Evolutionary conservation across 2,329 filamentous ascomycete species (phyloP).

Genomic region (Diaporthe australafricana): DNA sequence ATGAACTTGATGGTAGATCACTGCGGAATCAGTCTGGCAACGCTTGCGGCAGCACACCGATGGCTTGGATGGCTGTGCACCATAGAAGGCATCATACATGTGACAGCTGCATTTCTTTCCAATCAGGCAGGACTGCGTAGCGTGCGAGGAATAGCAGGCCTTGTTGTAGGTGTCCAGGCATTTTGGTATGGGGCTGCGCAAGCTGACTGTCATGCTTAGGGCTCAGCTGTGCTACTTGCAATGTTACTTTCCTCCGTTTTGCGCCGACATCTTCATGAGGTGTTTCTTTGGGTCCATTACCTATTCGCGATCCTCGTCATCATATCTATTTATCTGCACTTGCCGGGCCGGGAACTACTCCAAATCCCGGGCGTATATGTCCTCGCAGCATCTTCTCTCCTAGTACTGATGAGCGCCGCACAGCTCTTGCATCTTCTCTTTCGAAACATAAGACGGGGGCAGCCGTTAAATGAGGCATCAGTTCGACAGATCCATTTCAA

Average conservation of each 20-base stretch:
- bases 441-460: not conserved
- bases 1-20: not conserved
- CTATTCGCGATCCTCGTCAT: too few species aligned
- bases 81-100: not conserved
- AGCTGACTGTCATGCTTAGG: too few species aligned
- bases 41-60: not conserved
- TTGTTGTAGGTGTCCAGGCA: not conserved
- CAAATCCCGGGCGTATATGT: not conserved
- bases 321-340: not conserved
- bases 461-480: not conserved
- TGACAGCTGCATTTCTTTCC: not conserved
- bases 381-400: not conserved
- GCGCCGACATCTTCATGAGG: too few species aligned
- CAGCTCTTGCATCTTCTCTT: too few species aligned
- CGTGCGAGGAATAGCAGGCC: not conserved
- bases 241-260: not conserved
- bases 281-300: too few species aligned
- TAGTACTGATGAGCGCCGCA: not conserved
- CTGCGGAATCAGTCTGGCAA: not conserved
- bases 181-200: too few species aligned
- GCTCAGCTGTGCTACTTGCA: not conserved
- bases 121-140: not conserved
- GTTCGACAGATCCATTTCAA: not conserved
- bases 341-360: not conserved
- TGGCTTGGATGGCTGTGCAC: not conserved